A percentile compares a stretch with the other conserved stretches of the same genome.
Evolutionary conservation across 1,284 basidiomycete species (phyloP).

Genomic region (Psilocybe mexicana): DNA sequence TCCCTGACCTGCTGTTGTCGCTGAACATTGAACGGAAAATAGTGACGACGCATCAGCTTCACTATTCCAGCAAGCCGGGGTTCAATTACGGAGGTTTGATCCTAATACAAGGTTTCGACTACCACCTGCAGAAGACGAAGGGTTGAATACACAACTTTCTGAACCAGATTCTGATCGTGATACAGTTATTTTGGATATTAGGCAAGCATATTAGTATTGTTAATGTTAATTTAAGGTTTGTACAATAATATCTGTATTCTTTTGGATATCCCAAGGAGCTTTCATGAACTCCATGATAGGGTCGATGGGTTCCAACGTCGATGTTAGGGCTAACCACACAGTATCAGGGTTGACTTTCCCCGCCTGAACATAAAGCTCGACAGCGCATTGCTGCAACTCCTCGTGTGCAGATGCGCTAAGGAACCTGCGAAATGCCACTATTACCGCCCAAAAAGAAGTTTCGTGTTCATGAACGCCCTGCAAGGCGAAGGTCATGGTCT

Average conservation of each 20-base stretch:
- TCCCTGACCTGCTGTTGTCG: constrained; percentile 5
- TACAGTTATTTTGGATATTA: constrained; percentile 7
- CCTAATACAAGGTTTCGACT: constrained; percentile 30
- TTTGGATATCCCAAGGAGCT: constrained; percentile 59
- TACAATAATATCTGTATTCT: constrained; percentile 53
- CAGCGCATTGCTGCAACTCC: constrained; percentile 70
- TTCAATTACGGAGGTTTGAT: constrained; percentile 70
- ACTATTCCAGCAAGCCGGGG: constrained; percentile 78
- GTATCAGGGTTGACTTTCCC: constrained; percentile 69
- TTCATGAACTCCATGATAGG: constrained; percentile 54
- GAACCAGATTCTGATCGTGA: constrained; percentile 11
- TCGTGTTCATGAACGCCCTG: constrained; percentile 71
- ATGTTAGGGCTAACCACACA: constrained; percentile 76
- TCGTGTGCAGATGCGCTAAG: constrained; percentile 64
- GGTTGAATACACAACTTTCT: constrained; percentile 16
- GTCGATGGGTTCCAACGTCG: constrained; percentile 48
- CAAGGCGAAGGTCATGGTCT: constrained; percentile 68
- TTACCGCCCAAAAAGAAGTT: constrained; percentile 74
- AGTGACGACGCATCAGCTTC: constrained; percentile 82
- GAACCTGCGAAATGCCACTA: constrained; percentile 74
- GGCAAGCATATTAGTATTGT: neutral
- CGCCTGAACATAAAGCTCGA: constrained; percentile 64
- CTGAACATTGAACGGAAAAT: neutral
- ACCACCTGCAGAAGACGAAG: constrained; percentile 23
- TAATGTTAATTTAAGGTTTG: constrained; percentile 10